Conservation (phyloP, 768 basidiomycete species). For the Tubosaeta sp. region DNA sequence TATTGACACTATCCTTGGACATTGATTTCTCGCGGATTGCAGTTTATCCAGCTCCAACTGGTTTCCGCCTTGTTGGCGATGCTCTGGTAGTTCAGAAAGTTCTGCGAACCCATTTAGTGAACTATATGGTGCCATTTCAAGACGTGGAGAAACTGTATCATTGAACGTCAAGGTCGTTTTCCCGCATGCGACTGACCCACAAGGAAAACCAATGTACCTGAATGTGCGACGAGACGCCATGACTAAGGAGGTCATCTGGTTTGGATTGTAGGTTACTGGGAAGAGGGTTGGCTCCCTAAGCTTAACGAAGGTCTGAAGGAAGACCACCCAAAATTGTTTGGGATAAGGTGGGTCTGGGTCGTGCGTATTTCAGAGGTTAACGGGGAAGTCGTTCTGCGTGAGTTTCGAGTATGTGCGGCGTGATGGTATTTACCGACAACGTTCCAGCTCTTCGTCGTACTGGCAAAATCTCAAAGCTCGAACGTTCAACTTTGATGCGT, state of each 20-base stretch:
- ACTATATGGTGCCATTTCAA: constrained; percentile 80
- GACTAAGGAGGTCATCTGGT: constrained; percentile 94
- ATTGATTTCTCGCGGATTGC: constrained; percentile 51
- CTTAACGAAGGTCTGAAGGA: constrained; percentile 68
- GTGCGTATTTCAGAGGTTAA: constrained; percentile 93
- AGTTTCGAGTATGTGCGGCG: constrained; percentile 28
- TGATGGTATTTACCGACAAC: not conserved
- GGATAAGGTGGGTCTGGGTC: constrained; percentile 90
- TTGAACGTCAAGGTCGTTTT: constrained; percentile 77
- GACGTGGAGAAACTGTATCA: constrained; percentile 61
- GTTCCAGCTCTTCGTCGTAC: constrained; percentile 80
- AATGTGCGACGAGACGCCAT: constrained; percentile 83
- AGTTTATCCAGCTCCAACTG: constrained; percentile 41
- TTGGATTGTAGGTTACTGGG: constrained; percentile 91
- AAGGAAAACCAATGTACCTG: constrained; percentile 60
- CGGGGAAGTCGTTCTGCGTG: constrained; percentile 96
- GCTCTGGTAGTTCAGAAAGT: constrained; percentile 59
- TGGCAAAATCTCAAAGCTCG: constrained; percentile 78
- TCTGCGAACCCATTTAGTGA: constrained; percentile 83
- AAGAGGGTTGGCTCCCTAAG: constrained; percentile 75
- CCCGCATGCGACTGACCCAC: constrained; percentile 67
- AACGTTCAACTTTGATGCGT: constrained; percentile 87
- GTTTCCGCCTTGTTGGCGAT: constrained; percentile 73
- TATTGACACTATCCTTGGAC: constrained; percentile 13
- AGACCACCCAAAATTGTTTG: constrained; percentile 65